Evolutionary conservation across 2,329 filamentous ascomycete species (phyloP).

Genomic region (Epichloe hybrida): DNA sequence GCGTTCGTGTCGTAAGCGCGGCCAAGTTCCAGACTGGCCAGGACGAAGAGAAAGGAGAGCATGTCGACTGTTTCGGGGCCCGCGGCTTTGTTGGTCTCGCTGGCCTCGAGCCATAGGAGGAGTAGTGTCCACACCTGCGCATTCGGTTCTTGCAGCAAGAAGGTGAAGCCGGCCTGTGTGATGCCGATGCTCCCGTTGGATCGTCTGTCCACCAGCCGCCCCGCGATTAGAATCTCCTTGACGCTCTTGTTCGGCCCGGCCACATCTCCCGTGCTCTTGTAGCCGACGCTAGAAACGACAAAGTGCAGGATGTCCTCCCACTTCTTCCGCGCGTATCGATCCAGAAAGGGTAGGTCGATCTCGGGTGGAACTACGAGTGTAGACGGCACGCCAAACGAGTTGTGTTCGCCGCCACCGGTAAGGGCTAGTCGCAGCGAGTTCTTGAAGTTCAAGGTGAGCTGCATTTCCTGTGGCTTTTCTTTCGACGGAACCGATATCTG

Average conservation of each 20-base stretch:
- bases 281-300: constrained; percentile 68
- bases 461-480: constrained; percentile 55
- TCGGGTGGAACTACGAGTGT: constrained; percentile 45
- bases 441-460: constrained; percentile 70
- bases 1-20: constrained; percentile 80
- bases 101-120: constrained; percentile 82
- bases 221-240: constrained; percentile 68
- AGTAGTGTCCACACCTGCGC: constrained; percentile 94
- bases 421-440: constrained; percentile 73
- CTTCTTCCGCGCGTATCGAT: constrained; percentile 72
- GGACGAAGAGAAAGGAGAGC: constrained; percentile 88
- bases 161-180: constrained; percentile 87
- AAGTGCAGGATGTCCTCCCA: constrained; percentile 97
- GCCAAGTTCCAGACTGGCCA: constrained; percentile 85
- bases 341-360: constrained; percentile 60
- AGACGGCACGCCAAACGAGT: constrained; percentile 84
- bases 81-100: constrained; percentile 42
- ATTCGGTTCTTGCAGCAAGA: constrained; percentile 87
- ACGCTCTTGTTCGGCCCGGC: constrained; percentile 59
- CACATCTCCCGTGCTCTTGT: constrained; percentile 30
- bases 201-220: constrained; percentile 60
- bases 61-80: constrained; percentile 85
- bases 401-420: constrained; percentile 71
- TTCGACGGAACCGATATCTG: constrained; percentile 47
- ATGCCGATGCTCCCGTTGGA: constrained; percentile 60